These are phyloP conservation scores for Fusarium bulbicola DNA, from an alignment of 2,329 filamentous ascomycete species.

Conservation along the genomic window DNA sequence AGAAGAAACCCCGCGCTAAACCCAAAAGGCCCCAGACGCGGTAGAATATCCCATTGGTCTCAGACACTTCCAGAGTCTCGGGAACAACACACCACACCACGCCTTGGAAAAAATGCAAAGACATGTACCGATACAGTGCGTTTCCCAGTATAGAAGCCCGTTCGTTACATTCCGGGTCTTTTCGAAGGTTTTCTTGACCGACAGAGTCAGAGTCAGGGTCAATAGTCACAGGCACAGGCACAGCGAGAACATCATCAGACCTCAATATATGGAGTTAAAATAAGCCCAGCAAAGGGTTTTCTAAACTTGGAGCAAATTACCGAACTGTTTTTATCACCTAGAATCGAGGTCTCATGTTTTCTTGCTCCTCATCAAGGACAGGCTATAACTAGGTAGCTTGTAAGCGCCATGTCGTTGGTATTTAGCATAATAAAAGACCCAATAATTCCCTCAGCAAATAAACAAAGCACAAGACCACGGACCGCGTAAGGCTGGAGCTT, in stretches of 20 bases:
- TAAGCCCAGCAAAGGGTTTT: background rate
- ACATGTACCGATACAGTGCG: background rate
- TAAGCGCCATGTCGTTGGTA: slow-evolving; percentile 14
- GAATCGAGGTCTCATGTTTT: background rate
- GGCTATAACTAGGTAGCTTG: background rate
- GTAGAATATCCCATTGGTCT: slow-evolving; percentile 19
- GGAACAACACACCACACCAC: slow-evolving; percentile 9
- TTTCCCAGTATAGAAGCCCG: background rate
- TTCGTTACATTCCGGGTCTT: background rate
- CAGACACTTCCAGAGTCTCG: slow-evolving; percentile 16
- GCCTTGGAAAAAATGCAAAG: background rate
- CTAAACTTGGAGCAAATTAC: background rate
- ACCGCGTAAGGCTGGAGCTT: background rate
- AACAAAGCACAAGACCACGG: background rate
- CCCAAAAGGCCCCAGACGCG: slow-evolving; percentile 2
- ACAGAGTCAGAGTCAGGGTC: background rate
- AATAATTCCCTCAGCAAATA: slow-evolving; percentile 26
- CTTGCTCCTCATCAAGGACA: background rate
- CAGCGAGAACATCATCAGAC: background rate
- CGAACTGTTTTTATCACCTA: background rate
- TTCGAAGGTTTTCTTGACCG: slow-evolving; percentile 19
- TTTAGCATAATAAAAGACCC: slow-evolving; percentile 1
- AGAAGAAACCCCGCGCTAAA: slow-evolving; percentile 28
- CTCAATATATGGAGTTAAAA: background rate
- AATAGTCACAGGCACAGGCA: background rate